A percentile compares a stretch with the other conserved stretches of the same genome.
Conservation (phyloP, 208 protist genomes). For the Wallacemonas collosoma region DNA sequence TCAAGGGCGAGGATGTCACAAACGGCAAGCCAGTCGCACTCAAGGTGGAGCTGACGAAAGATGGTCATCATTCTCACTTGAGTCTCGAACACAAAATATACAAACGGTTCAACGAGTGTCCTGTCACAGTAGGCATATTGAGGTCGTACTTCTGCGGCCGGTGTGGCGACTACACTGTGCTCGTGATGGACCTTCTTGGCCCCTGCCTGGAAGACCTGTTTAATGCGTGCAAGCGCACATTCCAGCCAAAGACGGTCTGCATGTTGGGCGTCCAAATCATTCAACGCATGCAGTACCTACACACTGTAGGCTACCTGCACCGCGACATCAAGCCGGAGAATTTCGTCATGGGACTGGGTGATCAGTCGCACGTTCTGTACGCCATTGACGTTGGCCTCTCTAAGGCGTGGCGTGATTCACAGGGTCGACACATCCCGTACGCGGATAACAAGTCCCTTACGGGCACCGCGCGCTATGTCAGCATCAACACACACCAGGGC, state of each 20-base stretch:
- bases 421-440: slow-evolving; percentile 79
- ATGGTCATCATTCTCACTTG: slow-evolving; percentile 64
- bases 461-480: slow-evolving; percentile 85
- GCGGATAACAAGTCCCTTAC: slow-evolving; percentile 65
- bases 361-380: slow-evolving; percentile 66
- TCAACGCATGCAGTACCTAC: slow-evolving; percentile 93
- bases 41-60: slow-evolving; percentile 80
- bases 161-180: slow-evolving; percentile 97
- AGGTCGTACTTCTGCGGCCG: slow-evolving; percentile 94
- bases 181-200: slow-evolving; percentile 99
- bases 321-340: slow-evolving; percentile 93
- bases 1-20: slow-evolving; percentile 73
- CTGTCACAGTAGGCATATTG: slow-evolving; percentile 93
- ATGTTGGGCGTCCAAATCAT: slow-evolving; percentile 96
- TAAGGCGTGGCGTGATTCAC: slow-evolving; percentile 70
- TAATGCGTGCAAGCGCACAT: slow-evolving; percentile 86
- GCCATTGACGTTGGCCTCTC: slow-evolving; percentile 85
- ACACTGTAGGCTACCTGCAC: slow-evolving; percentile 85
- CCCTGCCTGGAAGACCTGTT: slow-evolving; percentile 99
- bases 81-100: slow-evolving; percentile 83
- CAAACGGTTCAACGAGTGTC: slow-evolving; percentile 61
- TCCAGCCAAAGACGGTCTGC: slow-evolving; percentile 94
- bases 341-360: slow-evolving; percentile 81
- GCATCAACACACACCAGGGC: slow-evolving; percentile 98
- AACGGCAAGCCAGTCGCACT: slow-evolving; percentile 68